Percentiles rank a stretch among this genome's conserved stretches.
Evolutionary conservation across 768 basidiomycete genomes (phyloP).

Genomic region (Pholiota molesta): DNA sequence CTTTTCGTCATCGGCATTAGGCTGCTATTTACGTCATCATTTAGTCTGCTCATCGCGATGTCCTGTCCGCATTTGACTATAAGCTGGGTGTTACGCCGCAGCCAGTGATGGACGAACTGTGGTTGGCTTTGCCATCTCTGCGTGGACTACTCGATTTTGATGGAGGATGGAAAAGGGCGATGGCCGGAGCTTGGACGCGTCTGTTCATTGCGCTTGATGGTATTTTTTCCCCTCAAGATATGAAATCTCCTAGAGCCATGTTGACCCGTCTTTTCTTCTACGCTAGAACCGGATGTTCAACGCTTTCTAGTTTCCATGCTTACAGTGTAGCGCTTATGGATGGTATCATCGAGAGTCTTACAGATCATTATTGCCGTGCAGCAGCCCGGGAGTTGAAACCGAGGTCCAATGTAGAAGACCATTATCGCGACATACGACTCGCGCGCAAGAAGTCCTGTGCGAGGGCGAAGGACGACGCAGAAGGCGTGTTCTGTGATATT

Average conservation of each 20-base stretch:
- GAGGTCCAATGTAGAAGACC: constrained; percentile 5
- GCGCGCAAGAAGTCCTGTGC: neutral
- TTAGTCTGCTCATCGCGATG: constrained; percentile 59
- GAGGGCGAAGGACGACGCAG: constrained; percentile 33
- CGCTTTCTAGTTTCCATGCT: constrained; percentile 56
- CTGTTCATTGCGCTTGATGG: constrained; percentile 47
- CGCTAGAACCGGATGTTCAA: constrained; percentile 54
- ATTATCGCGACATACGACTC: neutral
- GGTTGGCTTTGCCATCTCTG: constrained; percentile 56
- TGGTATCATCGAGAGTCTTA: constrained; percentile 41
- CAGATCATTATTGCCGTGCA: constrained; percentile 33
- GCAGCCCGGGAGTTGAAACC: constrained; percentile 26
- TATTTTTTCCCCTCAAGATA: constrained; percentile 20
- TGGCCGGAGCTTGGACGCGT: constrained; percentile 50
- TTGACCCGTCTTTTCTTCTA: neutral
- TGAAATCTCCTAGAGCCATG: constrained; percentile 14
- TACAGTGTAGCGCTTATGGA: constrained; percentile 56
- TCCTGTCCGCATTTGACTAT: constrained; percentile 51
- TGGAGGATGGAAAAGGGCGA: constrained; percentile 49
- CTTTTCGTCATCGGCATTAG: neutral
- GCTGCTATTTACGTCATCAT: constrained; percentile 2
- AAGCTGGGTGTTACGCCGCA: constrained; percentile 56
- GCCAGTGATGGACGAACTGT: constrained; percentile 60
- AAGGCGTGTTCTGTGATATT: constrained; percentile 41
- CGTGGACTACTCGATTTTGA: constrained; percentile 41